Conservation (phyloP, 2,329 filamentous ascomycete genomes). For the Aquanectria penicillioides region DNA sequence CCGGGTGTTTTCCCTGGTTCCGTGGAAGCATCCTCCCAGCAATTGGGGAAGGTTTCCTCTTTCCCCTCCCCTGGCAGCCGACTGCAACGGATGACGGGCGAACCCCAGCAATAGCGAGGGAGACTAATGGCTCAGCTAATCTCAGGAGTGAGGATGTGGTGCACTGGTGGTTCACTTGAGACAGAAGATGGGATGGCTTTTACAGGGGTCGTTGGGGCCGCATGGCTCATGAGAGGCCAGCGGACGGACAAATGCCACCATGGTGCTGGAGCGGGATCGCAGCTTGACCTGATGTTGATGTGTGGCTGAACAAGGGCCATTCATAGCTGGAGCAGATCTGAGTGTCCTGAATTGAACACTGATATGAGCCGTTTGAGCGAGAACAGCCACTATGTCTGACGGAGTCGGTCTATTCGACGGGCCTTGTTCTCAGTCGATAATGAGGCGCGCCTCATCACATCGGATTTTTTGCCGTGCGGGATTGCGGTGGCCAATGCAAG, state of each 20-base stretch:
- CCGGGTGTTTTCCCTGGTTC: too few species aligned
- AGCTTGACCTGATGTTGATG: constrained; percentile 19
- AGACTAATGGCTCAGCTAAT: neutral
- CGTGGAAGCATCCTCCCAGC: too few species aligned
- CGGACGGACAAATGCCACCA: constrained; percentile 7
- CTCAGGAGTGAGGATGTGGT: neutral
- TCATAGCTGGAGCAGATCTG: constrained; percentile 3
- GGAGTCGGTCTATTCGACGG: too few species aligned
- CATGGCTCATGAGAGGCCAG: too few species aligned
- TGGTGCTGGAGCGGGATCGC: constrained; percentile 9
- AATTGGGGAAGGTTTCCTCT: too few species aligned
- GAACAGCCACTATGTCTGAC: constrained; percentile 6
- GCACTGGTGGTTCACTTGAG: neutral
- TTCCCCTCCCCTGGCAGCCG: too few species aligned
- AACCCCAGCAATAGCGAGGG: too few species aligned
- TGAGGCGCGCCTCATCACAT: too few species aligned
- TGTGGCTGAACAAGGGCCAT: constrained; percentile 10
- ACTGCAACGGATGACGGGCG: too few species aligned
- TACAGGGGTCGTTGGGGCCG: neutral
- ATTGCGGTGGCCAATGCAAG: too few species aligned
- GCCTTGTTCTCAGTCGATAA: too few species aligned
- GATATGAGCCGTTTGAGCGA: constrained; percentile 7
- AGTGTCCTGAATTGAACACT: neutral
- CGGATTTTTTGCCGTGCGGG: constrained; percentile 4
- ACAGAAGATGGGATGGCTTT: neutral